Base-by-base conservation (phyloP, 164 flowering plant genomes). In the Tetrastigma voinierianum region DNA sequence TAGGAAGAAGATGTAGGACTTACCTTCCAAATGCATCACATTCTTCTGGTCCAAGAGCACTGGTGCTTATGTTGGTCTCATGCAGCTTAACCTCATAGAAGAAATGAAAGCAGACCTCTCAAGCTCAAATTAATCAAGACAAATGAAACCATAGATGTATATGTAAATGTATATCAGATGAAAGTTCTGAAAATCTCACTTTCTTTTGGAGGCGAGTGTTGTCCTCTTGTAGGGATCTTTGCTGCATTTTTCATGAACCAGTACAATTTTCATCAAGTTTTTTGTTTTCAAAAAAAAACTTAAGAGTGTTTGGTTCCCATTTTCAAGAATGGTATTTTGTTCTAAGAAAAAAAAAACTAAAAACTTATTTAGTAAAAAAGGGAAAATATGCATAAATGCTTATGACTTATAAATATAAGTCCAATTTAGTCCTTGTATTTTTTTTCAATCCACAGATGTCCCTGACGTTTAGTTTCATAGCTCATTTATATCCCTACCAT, bases 181-280 rank as follows among this genome's bases (percentile, higher is more conserved):
- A 23, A 43, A 23, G 40, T 20, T 25, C 24, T 25, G 53, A 59
- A 61, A 54, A 56, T 51, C 79, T 74, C 58, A 84, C 87, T 66
- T 13, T 77, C 55, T 76, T 77, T 45, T 80, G 76, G 10, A 84
- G 83, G 25, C 32, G 68, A n/a, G 48, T 44, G 69, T 79, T 81
- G 70, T 84, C 85, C 58, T 79, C 78, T 70, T 77, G 82, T 59
- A 81, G 69, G 13, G 60, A 72, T 57, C 65, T 70, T 13, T 81
- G 78, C 87, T 84, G 76, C 68, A 67, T 56, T 16, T n/a, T 56
- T 16, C 46, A 32, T 32, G 40, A 32, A 32, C 40, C 3, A 32
- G 40, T 32, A 3, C 40, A 7, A 32, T 3, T 32, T 32, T 32
- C 6, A 32, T 32, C 6, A 32, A 32, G 40, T 32, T 32, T 32